Base-by-base conservation (phyloP, 2,329 filamentous ascomycete species). In the Daldinia eschscholtzii region DNA sequence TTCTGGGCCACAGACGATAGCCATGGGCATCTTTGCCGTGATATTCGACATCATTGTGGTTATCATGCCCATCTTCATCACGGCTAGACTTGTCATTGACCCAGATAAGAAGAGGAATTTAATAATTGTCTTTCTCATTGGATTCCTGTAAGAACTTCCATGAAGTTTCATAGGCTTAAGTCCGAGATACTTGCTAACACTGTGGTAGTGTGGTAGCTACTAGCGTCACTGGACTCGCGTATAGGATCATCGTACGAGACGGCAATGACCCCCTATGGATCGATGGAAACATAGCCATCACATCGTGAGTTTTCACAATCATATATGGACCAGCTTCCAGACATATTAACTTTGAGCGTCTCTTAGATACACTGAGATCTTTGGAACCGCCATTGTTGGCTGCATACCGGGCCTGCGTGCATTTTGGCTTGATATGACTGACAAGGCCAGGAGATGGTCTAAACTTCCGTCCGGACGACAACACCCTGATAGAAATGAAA, bases 41-140 rank as follows among this genome's bases (percentile, higher is more conserved):
- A 13, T 30, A n/a, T 57, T 57, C 23, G 55, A 57, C 6, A 44
- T 57, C 4, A 44, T 28, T 18, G 55, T 57, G n/a, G 55, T 57
- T 23, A 15, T 42, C 44, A 57, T 57, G 18, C 55, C 55, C 0
- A 57, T 42, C 0, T 30, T 33, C 9, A 57, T 57, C 23, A 57
- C 55, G 9, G 44, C 55, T 7, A 57, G 26, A 44, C 55, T 57
- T 12, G 18, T 9, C 30, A 39, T 57, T 7, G 55, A 42, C 13
- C 55, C n/a, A 12, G 55, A 33, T 13, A 57, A 57, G 20, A 57
- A 57, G 55, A 42, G 37, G 15, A 41, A 41, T 13, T 6, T 57
- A 7, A 57, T 57, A 42, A 42, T 57, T 6, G 39, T 57, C 2
- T 57, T 57, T 20, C 55, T 57, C 1, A 18, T 57, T 28, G 26